Conservation (phyloP, 176 grass and related monocot species). For the Panicum miliaceum region DNA sequence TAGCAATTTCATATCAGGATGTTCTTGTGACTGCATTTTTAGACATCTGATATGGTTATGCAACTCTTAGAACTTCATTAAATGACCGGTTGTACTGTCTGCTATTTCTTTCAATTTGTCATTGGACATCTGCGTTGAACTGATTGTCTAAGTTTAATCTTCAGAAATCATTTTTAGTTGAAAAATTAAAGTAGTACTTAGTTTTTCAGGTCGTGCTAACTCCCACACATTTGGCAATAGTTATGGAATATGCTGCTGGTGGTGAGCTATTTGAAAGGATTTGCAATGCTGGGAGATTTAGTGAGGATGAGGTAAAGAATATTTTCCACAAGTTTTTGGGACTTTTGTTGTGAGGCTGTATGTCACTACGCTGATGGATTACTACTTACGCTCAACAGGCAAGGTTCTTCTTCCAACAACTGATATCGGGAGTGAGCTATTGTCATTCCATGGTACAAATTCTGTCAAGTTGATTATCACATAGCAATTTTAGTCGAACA, state of each 20-base stretch:
- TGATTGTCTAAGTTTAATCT: conserved; percentile 17
- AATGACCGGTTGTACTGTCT: neutral
- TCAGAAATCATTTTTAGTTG: neutral
- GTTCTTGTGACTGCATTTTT: neutral
- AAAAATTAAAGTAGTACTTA: conserved; percentile 45
- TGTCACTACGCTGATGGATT: conserved; percentile 15
- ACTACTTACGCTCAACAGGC: conserved; percentile 51
- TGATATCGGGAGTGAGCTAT: conserved; percentile 96
- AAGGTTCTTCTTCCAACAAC: conserved; percentile 94
- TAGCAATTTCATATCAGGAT: neutral
- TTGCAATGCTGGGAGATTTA: conserved; percentile 90
- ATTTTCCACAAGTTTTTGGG: neutral
- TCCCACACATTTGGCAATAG: conserved; percentile 94
- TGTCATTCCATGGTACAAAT: conserved; percentile 87
- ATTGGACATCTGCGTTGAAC: neutral
- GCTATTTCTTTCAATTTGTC: conserved; percentile 8
- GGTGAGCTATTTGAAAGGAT: conserved; percentile 94
- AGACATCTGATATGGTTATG: neutral
- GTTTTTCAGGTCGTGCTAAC: conserved; percentile 86
- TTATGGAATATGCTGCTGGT: conserved; percentile 96
- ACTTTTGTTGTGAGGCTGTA: neutral
- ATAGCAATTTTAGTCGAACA: neutral
- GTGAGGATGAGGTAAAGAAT: conserved; percentile 81
- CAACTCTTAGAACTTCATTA: neutral
- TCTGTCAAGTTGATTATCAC: neutral